Evolutionary conservation across 345 rosid species (phyloP), one percentile per base, ranked within the genome.

Genomic region (Cardamine chenopodiifolia): DNA sequence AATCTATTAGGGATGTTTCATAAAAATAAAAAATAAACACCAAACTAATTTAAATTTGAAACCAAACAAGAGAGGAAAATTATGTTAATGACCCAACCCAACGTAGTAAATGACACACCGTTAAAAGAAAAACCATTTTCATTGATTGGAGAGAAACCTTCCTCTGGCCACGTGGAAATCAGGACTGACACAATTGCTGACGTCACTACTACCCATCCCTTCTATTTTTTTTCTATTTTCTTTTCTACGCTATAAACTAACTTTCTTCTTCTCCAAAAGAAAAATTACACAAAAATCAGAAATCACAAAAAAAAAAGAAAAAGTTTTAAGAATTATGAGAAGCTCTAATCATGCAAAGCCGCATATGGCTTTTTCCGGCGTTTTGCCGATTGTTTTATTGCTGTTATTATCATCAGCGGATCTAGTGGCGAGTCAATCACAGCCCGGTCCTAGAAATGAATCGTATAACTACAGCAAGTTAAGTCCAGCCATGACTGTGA

Each of bases 401-500:
- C 11, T 70, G 12, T 14, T 67, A 2, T 14, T 59, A 52, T 70
- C 75, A 50, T 12, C 76, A 50, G 44, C 78, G 44, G 59, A 70
- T 47, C 31, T 44, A 17, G 71, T 61, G 7, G 35, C 79, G 14
- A 76, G 82, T 10, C 87, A 80, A 64, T 0, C 62, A 32, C 74
- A 68, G 14, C 23, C 78, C 3, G 44, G 74, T 12, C 31, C 14
- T 3, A 15, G 60, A 66, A 20, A 25, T 5, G 68, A 80, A 10
- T 52, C 37, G 0, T 85, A 80, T 47, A 31, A 31, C 54, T 75
- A 85, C 76, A 64, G 74, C 2, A 80, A 72, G 15, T 82, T 90
- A 77, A 88, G 85, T 44, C 96, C 99, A 5, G 84, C 96, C 53
- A 78, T 96, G 93, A 97, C 91, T 1, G 78, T 96, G 5, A 88